Percentiles rank a stretch among this genome's conserved stretches.
phyloP scores from a whole-genome alignment of 257 asterid species.

The Linderniella brevidens region DNA sequence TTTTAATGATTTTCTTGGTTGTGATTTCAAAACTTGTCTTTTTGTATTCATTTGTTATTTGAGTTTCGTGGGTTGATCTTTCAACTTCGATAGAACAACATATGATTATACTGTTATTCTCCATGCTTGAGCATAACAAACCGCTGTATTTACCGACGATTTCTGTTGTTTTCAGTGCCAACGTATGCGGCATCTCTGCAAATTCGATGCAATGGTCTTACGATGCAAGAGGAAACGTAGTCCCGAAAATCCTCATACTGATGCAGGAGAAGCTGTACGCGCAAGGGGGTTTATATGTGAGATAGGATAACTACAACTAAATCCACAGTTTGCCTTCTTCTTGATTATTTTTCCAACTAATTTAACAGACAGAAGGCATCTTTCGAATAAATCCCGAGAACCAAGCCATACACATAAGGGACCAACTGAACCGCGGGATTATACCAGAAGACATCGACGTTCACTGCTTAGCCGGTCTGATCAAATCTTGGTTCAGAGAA shows the following conservation, averaged over 20 bases:
- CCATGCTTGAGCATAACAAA: not conserved
- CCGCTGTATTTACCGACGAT: constrained; percentile 6
- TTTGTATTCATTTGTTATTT: too few relatives aligned
- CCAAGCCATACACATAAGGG: constrained; percentile 56
- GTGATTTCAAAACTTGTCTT: too few relatives aligned
- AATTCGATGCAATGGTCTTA: constrained; percentile 81
- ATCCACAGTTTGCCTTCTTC: not conserved
- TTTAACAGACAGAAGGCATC: constrained; percentile 67
- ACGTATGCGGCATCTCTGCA: constrained; percentile 81
- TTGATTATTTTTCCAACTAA: constrained; percentile 4
- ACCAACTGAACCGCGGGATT: constrained; percentile 57
- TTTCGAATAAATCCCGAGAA: constrained; percentile 92
- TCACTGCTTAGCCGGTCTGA: constrained; percentile 73
- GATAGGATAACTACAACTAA: not conserved
- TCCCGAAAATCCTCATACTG: constrained; percentile 65
- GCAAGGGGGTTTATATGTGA: constrained; percentile 64
- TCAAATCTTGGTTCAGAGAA: constrained; percentile 88
- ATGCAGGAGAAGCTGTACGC: constrained; percentile 61
- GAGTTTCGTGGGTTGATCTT: too few relatives aligned
- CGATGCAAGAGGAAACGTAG: constrained; percentile 69
- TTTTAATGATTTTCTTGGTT: too few relatives aligned
- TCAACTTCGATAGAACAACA: not conserved
- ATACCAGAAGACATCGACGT: constrained; percentile 72
- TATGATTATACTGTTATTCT: not conserved
- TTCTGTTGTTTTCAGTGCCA: constrained; percentile 34